Evolutionary conservation across 2,329 filamentous ascomycete species (phyloP), one percentile per base, ranked within the genome.

Genomic region (Peltaster fructicola): DNA sequence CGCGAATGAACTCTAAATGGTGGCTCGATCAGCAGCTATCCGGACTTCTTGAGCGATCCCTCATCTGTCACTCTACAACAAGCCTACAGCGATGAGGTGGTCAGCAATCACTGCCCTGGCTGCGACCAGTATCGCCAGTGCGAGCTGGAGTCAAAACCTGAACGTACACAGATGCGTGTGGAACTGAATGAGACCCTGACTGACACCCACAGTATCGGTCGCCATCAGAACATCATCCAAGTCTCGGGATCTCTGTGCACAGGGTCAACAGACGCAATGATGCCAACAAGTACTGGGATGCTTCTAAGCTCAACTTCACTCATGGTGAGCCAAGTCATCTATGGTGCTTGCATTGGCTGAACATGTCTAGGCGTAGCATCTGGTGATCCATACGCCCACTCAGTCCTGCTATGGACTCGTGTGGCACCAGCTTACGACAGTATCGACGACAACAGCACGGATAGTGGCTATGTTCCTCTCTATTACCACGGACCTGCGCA

Each of bases 191-290:
- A n/a, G n/a, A n/a, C n/a, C n/a, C n/a, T n/a, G n/a, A n/a, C n/a
- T n/a, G n/a, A n/a, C n/a, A 77, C 41, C 44, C 77, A 31, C 76
- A 77, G 50, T 79, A 76, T 44, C 56, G 60, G 24, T 73, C 65
- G 37, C 72, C 73, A 5, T 78, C 73, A 1, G 57, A 63, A 19
- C 61, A 71, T 20, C 73, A 78, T 35, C 59, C 64, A 4, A 54
- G 57, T 17, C 55, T 79, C 7, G 73, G 71, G 4, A 64, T 79
- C 22, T 62, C 70, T n/a, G 58, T 76, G 8, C 60, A 59, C 23
- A 68, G 64, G 34, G 63, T 76, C 23, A 58, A 63, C 21, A 65
- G 64, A 44, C 59, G 68, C 17, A 61, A 58, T 24, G 53, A 54
- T 12, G 54, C 53, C n/a, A 43, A 53, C 4, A 48, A 54, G 17